Evolutionary conservation across 768 basidiomycete species (phyloP), one percentile per base, ranked within the genome.

Genomic region (Boletus rex-veris): DNA sequence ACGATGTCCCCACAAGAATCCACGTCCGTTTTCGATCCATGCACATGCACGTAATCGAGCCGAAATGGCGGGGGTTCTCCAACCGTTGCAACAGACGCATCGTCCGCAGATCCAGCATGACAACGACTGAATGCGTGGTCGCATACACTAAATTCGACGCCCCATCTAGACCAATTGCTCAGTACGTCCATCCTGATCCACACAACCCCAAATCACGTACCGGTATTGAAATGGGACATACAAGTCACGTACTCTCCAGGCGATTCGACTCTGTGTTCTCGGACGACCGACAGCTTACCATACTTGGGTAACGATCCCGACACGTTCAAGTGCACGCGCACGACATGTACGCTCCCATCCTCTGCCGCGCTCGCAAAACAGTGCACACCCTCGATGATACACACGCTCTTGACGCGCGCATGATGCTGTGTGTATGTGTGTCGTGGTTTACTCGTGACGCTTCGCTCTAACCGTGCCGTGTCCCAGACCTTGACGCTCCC

Each of bases 401-500:
- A 93, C 15, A 97, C 78, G 24, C 74, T 73, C 52, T 83, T 82
- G 39, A 87, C 74, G 16, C 80, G 78, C 0, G 88, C 86, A 61
- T 91, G 84, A 61, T 88, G 83, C 45, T 85, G 80, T n/a, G 75
- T 74, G 65, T 88, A 86, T 2, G 85, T 86, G 64, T 87, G 80
- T 58, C 87, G 68, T 50, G 83, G 84, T 74, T 91, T 91, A 66
- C 88, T 88, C 19, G 94, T 92, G 16, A 97, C 91, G 69, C 93
- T 98, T 52, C 95, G 80, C 66, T 98, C 96, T 42, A 98, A 77
- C n/a, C 93, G 78, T 8, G 91, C 89, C 2, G 93, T 88, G 59
- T 92, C 89, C 93, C 93, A 97, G 39, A 90, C 79, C 68, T 93
- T 95, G 64, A 95, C 85, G 0, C 90, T 94, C 74, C 90, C 91